A percentile compares a stretch with the other conserved stretches of the same genome.
Conservation (phyloP, 352 stramenopile species). For the Phytophthora quininea region DNA sequence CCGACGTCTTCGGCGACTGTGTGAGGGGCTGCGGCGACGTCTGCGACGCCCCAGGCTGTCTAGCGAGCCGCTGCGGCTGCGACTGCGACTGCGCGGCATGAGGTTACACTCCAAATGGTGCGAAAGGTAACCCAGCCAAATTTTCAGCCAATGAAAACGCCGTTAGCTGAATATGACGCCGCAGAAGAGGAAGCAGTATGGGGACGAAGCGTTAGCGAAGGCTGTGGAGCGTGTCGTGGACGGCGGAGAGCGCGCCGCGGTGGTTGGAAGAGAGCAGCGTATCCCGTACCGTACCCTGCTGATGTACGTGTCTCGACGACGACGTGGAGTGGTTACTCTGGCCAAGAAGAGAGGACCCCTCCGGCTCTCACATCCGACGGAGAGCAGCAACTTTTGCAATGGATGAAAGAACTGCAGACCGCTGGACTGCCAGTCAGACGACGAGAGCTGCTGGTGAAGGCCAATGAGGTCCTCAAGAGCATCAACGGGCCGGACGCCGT, state of each 20-base stretch:
- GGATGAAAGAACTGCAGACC: constrained; percentile 21
- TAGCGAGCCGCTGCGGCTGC: constrained; percentile 61
- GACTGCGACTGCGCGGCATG: constrained; percentile 5
- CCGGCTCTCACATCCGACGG: constrained; percentile 12
- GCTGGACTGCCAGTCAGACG: constrained; percentile 15
- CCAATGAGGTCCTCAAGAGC: constrained; percentile 17
- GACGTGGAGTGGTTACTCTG: constrained; percentile 11
- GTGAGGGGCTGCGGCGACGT: constrained; percentile 23
- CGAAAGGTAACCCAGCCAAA: too few relatives aligned
- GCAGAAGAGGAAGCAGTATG: constrained; percentile 23
- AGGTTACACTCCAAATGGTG: not conserved
- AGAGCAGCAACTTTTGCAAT: constrained; percentile 18
- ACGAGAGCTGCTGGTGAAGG: constrained; percentile 22
- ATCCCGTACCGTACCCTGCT: constrained; percentile 29
- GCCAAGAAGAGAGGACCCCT: constrained; percentile 12
- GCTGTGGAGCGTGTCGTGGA: constrained; percentile 25
- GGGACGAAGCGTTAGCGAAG: constrained; percentile 7
- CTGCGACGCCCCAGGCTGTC: constrained; percentile 65
- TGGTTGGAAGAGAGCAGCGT: constrained; percentile 13
- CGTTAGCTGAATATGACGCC: not conserved
- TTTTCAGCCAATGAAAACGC: too few relatives aligned
- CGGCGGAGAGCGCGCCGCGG: constrained; percentile 12
- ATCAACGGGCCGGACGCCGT: constrained; percentile 6
- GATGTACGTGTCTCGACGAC: constrained; percentile 19
- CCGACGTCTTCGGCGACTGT: constrained; percentile 24